Conservation (phyloP, 352 stramenopile species). For the Phytophthora megakarya region DNA sequence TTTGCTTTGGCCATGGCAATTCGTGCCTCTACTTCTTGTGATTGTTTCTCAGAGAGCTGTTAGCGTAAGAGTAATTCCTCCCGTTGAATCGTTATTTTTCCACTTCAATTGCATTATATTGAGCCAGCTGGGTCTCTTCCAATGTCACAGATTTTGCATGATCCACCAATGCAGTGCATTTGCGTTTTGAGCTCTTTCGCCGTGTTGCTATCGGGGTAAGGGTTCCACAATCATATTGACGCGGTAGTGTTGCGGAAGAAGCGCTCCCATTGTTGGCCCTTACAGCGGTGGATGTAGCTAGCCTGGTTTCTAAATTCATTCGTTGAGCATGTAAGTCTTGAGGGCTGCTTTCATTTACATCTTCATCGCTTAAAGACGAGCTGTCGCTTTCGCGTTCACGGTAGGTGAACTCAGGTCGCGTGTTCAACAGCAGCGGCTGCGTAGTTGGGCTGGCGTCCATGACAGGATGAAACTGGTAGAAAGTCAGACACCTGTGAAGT, state of each 20-base stretch:
- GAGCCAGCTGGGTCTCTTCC: background rate
- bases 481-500: background rate
- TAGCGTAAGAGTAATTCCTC: background rate
- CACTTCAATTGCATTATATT: background rate
- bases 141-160: background rate
- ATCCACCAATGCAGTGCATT: background rate
- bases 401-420: background rate
- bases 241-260: background rate
- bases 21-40: background rate
- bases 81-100: slow-evolving; percentile 4
- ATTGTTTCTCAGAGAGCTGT: background rate
- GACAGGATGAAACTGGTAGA: background rate
- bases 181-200: background rate
- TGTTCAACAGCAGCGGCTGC: background rate
- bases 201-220: too few relatives aligned
- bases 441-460: background rate
- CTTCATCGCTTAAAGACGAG: background rate
- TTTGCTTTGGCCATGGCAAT: slow-evolving; percentile 5
- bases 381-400: background rate
- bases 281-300: too few relatives aligned
- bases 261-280: too few relatives aligned
- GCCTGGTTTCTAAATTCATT: too few relatives aligned
- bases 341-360: background rate
- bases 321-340: too few relatives aligned
- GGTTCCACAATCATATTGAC: slow-evolving; percentile 2